Evolutionary conservation across 805 yeast species (phyloP), one percentile per base, ranked within the genome.

Genomic region (Metschnikowia gelsemii): DNA sequence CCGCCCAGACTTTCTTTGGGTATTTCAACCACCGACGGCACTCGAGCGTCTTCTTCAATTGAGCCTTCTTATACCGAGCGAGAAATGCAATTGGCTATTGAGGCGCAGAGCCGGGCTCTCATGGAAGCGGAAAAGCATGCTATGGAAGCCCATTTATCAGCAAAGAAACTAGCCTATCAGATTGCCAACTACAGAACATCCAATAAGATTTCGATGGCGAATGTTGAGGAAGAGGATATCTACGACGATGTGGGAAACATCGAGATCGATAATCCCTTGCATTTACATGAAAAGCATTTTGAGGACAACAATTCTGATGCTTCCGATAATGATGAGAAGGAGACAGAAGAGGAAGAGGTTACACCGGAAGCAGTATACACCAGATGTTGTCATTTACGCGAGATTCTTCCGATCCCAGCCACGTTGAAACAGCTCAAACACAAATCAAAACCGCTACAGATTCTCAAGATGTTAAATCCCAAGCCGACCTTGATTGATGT

Each of bases 181-280:
- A 87, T 84, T 8, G 50, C 70, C 1, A 64, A 62, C 27, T 79
- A 66, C 54, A 79, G 64, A 47, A 25, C 31, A 18, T 28, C 38
- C 12, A 34, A 16, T 24, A 40, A 40, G 24, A 20, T 34, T 13
- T 36, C 42, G 8, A 33, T 27, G 17, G 40, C 40, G 9, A 31
- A 27, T 8, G 49, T 47, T 18, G 60, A 58, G 16, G 57, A 54
- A 18, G 54, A 51, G 8, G 62, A 47, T 2, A 57, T 49, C 2
- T 50, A 50, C 3, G 50, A 46, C 4, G 42, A 33, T 11, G 45
- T 41, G 2, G 57, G 50, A 11, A 52, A 53, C 5, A 60, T 66
- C 25, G 82, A 73, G 45, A 84, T 85, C 51, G 95, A 85, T 56
- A 84, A 79, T 46, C 91, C 91, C 2, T 75, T 84, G 31, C 84